These are phyloP conservation scores for Cicer pinnatifidum DNA, from an alignment of 306 rosid genomes.

Conservation along the genomic window DNA sequence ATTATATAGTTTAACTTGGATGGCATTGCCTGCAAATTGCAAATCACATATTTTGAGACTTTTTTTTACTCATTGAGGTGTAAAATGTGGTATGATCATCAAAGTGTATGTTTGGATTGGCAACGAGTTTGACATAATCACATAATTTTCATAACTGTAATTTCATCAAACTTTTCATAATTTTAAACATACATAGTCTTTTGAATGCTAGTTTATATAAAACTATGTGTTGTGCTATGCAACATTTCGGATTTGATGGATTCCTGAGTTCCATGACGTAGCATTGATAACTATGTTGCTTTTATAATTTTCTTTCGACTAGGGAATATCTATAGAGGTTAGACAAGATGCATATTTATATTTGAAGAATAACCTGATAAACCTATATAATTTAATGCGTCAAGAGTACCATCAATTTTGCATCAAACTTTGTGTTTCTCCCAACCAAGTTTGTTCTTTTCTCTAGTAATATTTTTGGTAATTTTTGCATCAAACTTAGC, in stretches of 20 bases:
- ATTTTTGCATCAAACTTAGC: too few species aligned
- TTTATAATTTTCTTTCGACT: constrained; percentile 46
- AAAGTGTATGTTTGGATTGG: too few species aligned
- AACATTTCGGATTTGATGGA: not conserved
- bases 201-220: not conserved
- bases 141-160: too few species aligned
- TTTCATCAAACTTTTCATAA: too few species aligned
- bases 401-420: constrained; percentile 70
- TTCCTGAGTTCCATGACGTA: not conserved
- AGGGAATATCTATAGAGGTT: constrained; percentile 86
- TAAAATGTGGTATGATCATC: constrained; percentile 12
- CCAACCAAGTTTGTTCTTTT: too few species aligned
- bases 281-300: constrained; percentile 29
- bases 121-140: too few species aligned
- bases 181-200: not conserved
- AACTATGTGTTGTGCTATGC: not conserved
- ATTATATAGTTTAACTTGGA: constrained; percentile 2
- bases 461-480: too few species aligned
- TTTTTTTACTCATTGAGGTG: not conserved
- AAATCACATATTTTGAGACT: constrained; percentile 10
- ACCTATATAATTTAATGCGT: constrained; percentile 57
- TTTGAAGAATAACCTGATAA: constrained; percentile 87
- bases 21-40: constrained; percentile 3
- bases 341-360: constrained; percentile 92
- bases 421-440: too few species aligned